Percentiles rank a stretch among this genome's conserved stretches.
These are phyloP conservation scores for Nakaseomyces kungkrabaensis DNA, from an alignment of 1,139 yeast species.

Conservation along the genomic window DNA sequence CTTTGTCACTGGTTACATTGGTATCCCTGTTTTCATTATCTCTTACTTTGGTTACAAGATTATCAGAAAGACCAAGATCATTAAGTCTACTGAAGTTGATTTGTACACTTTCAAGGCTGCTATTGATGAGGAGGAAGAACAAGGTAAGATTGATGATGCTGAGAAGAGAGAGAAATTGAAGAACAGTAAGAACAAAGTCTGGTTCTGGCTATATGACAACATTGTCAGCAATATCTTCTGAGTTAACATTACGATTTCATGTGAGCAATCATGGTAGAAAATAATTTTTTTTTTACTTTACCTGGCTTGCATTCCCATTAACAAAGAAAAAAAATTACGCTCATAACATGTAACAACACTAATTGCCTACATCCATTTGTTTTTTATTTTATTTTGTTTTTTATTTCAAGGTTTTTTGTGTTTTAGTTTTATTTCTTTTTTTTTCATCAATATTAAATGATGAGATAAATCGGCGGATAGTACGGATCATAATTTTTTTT, in stretches of 20 bases:
- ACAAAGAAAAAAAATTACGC: no score
- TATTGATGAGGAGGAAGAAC: slow-evolving; percentile 59
- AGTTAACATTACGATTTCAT: background rate
- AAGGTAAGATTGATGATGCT: slow-evolving; percentile 36
- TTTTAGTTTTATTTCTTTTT: background rate
- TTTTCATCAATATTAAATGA: no score
- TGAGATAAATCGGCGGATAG: no score
- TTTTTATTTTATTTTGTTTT: no score
- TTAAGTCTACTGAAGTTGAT: slow-evolving; percentile 51
- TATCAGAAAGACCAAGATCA: slow-evolving; percentile 41
- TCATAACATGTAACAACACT: no score
- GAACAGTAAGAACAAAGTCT: slow-evolving; percentile 27
- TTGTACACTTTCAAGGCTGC: slow-evolving; percentile 53
- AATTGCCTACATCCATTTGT: no score
- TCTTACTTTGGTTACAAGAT: slow-evolving; percentile 52
- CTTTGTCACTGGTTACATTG: slow-evolving; percentile 72
- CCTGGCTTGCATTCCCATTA: background rate
- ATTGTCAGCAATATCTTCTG: slow-evolving; percentile 44
- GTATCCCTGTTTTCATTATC: slow-evolving; percentile 55
- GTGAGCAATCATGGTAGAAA: no score
- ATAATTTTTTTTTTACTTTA: no score
- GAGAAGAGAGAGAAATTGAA: slow-evolving; percentile 38
- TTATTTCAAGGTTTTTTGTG: no score
- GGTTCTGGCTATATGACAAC: slow-evolving; percentile 47
- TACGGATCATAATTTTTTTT: no score